Conservation (phyloP, 441 rosid genomes). For the Theobroma grandiflorum region DNA sequence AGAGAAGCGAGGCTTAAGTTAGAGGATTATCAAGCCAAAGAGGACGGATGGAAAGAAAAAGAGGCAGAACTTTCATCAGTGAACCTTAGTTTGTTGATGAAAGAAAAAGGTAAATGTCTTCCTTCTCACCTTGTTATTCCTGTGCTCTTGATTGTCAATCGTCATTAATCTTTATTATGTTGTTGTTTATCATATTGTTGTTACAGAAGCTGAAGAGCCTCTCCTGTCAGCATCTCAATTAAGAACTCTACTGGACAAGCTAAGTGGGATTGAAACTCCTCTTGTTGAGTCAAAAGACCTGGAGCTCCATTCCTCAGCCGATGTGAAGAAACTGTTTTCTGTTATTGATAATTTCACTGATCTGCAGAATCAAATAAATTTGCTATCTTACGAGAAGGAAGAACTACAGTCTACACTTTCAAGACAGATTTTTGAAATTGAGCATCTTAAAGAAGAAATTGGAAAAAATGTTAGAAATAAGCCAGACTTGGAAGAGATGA, state of each 20-base stretch:
- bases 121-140: neutral
- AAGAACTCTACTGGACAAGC: constrained; percentile 67
- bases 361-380: constrained; percentile 63
- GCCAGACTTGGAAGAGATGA: constrained; percentile 55
- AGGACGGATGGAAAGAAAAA: constrained; percentile 29
- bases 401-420: constrained; percentile 63
- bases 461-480: constrained; percentile 39
- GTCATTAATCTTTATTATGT: neutral
- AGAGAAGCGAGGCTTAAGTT: constrained; percentile 55
- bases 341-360: constrained; percentile 58
- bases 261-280: constrained; percentile 57
- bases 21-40: constrained; percentile 50
- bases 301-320: constrained; percentile 49
- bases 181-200: constrained; percentile 28
- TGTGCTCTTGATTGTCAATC: neutral
- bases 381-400: constrained; percentile 57
- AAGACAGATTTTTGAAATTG: constrained; percentile 60
- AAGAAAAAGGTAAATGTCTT: constrained; percentile 25
- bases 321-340: constrained; percentile 64
- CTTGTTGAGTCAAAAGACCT: constrained; percentile 45
- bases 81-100: constrained; percentile 21
- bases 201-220: constrained; percentile 61
- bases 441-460: constrained; percentile 62
- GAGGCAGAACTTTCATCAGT: constrained; percentile 26
- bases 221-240: constrained; percentile 60